Percentiles rank a stretch among this genome's conserved stretches.
phyloP scores from a whole-genome alignment of 192 early-diverging fungal genomes.

The Entomortierella chlamydospora region DNA sequence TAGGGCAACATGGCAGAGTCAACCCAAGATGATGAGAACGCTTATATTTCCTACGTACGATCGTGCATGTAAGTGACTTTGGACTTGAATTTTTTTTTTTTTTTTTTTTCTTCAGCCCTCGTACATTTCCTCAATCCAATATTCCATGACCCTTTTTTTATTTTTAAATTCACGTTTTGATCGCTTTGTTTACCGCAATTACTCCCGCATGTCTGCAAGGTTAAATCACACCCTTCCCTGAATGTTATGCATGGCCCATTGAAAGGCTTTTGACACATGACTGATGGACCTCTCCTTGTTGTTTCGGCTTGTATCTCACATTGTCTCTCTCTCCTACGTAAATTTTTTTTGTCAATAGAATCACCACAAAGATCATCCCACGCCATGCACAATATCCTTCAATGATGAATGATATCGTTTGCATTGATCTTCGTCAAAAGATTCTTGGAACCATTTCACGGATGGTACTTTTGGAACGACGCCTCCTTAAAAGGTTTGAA shows the following conservation, averaged over 20 bases:
- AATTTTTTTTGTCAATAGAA: no score
- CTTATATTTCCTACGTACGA: constrained; percentile 45
- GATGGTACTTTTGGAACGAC: constrained; percentile 39
- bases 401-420: constrained; percentile 56
- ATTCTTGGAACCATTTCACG: constrained; percentile 30
- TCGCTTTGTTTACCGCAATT: no score
- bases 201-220: no score
- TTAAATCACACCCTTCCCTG: not conserved
- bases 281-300: no score
- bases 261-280: no score
- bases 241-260: not conserved
- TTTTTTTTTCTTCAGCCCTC: not conserved
- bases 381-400: constrained; percentile 24
- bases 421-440: constrained; percentile 53
- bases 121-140: not conserved
- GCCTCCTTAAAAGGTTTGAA: constrained; percentile 38
- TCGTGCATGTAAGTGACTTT: constrained; percentile 48
- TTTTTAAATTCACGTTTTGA: no score
- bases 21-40: constrained; percentile 44
- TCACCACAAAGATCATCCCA: constrained; percentile 48
- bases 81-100: not conserved
- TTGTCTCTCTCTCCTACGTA: no score
- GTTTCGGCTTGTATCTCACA: not conserved
- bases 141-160: no score
- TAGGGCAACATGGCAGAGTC: constrained; percentile 44